Conservation (phyloP, 2,329 filamentous ascomycete species). For the Parastagonospora avenae region DNA sequence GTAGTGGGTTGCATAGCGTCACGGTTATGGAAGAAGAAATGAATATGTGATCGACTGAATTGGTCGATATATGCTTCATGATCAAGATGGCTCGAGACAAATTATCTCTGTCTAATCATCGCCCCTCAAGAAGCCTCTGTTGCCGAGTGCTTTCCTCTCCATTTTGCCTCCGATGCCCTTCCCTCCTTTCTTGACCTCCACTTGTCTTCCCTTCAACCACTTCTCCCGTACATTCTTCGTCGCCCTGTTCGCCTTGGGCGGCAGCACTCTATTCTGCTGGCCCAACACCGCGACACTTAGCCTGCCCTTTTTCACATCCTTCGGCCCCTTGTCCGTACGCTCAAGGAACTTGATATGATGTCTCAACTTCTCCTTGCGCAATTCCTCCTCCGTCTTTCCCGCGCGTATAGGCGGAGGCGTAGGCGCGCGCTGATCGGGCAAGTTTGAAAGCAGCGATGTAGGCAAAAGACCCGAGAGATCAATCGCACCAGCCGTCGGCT, state of each 20-base stretch:
- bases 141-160: slow-evolving; percentile 35
- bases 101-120: slow-evolving; percentile 19
- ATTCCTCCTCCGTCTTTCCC: slow-evolving; percentile 32
- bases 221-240: slow-evolving; percentile 44
- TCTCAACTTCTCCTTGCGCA: slow-evolving; percentile 52
- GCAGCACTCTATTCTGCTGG: slow-evolving; percentile 47
- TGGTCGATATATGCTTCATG: no score
- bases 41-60: no score
- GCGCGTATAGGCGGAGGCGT: slow-evolving; percentile 47
- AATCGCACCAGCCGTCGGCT: slow-evolving; percentile 3
- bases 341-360: slow-evolving; percentile 57
- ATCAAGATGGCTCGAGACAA: no score
- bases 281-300: slow-evolving; percentile 57
- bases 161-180: slow-evolving; percentile 27
- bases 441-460: slow-evolving; percentile 56
- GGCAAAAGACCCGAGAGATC: slow-evolving; percentile 57
- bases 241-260: slow-evolving; percentile 51
- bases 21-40: no score
- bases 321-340: slow-evolving; percentile 53
- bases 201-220: slow-evolving; percentile 51
- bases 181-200: slow-evolving; percentile 28
- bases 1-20: slow-evolving; percentile 16
- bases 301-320: slow-evolving; percentile 56
- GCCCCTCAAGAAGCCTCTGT: slow-evolving; percentile 38
- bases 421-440: slow-evolving; percentile 51